Percentiles rank a stretch among this genome's conserved stretches.
Evolutionary conservation across 1,284 basidiomycete species (phyloP).

Genomic region (Ustilago nuda): DNA sequence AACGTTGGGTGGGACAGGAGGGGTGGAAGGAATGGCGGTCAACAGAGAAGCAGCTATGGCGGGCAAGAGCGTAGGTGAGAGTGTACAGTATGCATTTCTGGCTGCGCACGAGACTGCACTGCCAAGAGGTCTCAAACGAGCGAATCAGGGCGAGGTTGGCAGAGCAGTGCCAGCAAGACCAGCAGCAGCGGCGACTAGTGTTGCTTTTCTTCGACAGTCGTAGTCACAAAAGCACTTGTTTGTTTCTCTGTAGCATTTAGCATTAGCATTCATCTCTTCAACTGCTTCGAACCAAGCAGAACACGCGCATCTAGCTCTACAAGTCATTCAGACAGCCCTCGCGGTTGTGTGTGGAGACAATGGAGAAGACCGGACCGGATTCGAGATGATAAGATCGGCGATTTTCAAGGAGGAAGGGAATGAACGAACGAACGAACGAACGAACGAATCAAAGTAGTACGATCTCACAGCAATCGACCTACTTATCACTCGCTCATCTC

Average conservation of each 20-base stretch:
- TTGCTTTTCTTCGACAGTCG: too few species aligned
- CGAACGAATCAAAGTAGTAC: neutral
- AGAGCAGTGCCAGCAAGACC: neutral
- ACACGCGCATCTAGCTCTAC: too few species aligned
- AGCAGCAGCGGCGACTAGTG: neutral
- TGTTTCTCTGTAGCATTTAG: neutral
- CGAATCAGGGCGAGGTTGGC: neutral
- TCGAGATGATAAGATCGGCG: neutral
- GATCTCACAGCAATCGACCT: neutral
- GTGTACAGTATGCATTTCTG: constrained; percentile 1
- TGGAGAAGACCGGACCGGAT: neutral
- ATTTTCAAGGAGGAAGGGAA: neutral
- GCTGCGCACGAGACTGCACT: neutral
- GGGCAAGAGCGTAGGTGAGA: neutral
- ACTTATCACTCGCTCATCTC: neutral
- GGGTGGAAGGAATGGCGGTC: neutral
- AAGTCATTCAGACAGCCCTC: too few species aligned
- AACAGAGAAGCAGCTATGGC: neutral
- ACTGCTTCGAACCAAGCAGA: too few species aligned
- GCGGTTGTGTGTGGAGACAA: neutral
- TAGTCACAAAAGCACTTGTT: neutral
- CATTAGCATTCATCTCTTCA: neutral
- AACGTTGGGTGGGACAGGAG: neutral
- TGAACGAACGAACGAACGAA: neutral
- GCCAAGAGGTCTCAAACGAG: neutral